Evolutionary conservation across 1,284 basidiomycete genomes (phyloP).

Genomic region (Ganoderma lingzhi): DNA sequence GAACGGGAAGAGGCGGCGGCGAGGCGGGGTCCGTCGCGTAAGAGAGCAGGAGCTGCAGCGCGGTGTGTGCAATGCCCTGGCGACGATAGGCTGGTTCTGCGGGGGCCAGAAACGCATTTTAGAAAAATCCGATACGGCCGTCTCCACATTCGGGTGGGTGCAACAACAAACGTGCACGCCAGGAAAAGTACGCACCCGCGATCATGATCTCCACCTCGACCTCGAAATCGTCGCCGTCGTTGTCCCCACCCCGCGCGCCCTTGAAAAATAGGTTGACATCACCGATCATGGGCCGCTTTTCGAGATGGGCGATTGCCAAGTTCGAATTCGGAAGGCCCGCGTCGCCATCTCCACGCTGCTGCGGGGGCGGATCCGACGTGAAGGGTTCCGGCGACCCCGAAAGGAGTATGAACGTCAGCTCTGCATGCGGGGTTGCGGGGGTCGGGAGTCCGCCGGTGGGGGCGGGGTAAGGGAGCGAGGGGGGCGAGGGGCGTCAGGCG

Average conservation of each 20-base stretch:
- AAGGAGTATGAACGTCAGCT: slow-evolving; percentile 66
- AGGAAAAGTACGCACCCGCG: slow-evolving; percentile 60
- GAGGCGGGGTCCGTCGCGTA: slow-evolving; percentile 57
- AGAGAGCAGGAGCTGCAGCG: slow-evolving; percentile 69
- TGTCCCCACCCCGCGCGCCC: slow-evolving; percentile 47
- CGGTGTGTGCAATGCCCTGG: slow-evolving; percentile 72
- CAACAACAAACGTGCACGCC: not conserved
- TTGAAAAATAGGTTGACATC: slow-evolving; percentile 94
- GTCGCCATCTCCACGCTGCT: not conserved
- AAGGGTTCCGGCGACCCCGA: slow-evolving; percentile 9
- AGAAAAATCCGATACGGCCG: not conserved
- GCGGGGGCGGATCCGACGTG: not conserved
- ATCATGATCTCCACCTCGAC: slow-evolving; percentile 87
- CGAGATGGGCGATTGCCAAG: slow-evolving; percentile 45
- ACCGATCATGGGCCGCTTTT: slow-evolving; percentile 80
- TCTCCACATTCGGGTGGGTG: not conserved
- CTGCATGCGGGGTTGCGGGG: slow-evolving; percentile 44
- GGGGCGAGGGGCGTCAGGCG: not conserved
- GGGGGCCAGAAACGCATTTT: not conserved
- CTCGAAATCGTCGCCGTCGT: slow-evolving; percentile 63
- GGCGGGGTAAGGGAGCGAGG: not conserved
- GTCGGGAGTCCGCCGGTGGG: not conserved
- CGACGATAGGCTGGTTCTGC: slow-evolving; percentile 69
- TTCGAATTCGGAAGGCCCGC: not conserved
- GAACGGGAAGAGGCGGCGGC: slow-evolving; percentile 47